phyloP scores from a whole-genome alignment of 768 basidiomycete genomes.

The Rhizopogon rudus region DNA sequence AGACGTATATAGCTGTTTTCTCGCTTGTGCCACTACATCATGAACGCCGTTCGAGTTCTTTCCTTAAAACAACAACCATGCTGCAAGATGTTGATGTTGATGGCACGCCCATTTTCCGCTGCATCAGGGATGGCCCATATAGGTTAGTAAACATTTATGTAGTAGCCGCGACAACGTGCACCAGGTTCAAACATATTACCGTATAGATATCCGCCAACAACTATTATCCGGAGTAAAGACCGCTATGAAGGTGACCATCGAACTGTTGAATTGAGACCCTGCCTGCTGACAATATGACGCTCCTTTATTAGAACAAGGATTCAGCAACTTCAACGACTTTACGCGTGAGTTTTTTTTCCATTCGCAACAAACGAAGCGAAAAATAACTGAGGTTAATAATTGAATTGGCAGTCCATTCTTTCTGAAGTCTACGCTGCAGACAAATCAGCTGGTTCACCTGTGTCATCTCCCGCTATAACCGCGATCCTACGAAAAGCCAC shows the following conservation, averaged over 20 bases:
- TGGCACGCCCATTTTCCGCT: neutral
- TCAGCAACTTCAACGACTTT: conserved; percentile 50
- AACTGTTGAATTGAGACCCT: neutral
- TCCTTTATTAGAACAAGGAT: conserved; percentile 45
- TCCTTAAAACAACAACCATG: neutral
- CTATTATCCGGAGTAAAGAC: conserved; percentile 52
- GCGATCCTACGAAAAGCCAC: conserved; percentile 54
- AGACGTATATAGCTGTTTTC: no score
- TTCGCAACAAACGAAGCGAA: neutral
- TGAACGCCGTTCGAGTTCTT: neutral
- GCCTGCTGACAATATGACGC: neutral
- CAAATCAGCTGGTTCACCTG: conserved; percentile 42
- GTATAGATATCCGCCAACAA: conserved; percentile 46
- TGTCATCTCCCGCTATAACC: conserved; percentile 45
- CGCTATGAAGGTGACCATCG: conserved; percentile 61
- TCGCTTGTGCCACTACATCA: neutral
- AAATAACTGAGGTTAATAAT: neutral
- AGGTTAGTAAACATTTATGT: neutral
- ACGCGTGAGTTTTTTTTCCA: conserved; percentile 38
- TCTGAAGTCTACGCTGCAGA: conserved; percentile 67
- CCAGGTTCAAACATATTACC: neutral
- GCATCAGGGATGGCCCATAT: neutral
- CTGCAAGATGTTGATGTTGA: neutral
- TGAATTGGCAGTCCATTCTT: conserved; percentile 48
- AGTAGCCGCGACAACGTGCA: neutral